These are phyloP conservation scores for Pseudognaphalium luteoalbum DNA, from an alignment of 129 eudicot genomes.

Conservation along the genomic window DNA sequence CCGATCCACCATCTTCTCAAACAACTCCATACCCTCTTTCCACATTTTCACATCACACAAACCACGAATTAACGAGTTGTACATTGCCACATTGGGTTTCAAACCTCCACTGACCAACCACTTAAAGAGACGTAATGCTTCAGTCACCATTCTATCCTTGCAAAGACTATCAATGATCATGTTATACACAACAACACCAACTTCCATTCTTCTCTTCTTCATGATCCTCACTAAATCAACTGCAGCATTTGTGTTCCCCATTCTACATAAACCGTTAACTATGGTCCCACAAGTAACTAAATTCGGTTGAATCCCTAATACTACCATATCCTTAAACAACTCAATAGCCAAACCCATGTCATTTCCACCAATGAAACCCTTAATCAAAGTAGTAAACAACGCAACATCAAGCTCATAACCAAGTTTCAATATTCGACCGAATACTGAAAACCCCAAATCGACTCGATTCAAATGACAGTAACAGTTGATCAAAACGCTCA, in stretches of 20 bases:
- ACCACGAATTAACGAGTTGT: conserved; percentile 26
- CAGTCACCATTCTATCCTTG: conserved; percentile 16
- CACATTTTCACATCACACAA: conserved; percentile 13
- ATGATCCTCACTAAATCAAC: conserved; percentile 29
- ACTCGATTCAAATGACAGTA: conserved; percentile 24
- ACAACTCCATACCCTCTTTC: conserved; percentile 19
- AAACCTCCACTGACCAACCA: conserved; percentile 6
- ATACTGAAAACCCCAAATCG: conserved; percentile 30
- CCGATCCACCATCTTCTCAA: conserved; percentile 20
- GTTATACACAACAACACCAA: conserved; percentile 24
- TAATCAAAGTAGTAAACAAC: conserved; percentile 29
- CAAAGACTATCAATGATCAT: conserved; percentile 29
- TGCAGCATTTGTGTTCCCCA: conserved; percentile 33
- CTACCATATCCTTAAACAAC: conserved; percentile 25
- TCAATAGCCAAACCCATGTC: conserved; percentile 21
- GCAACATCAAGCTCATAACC: conserved; percentile 32
- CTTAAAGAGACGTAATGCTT: conserved; percentile 21
- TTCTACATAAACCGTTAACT: conserved; percentile 44
- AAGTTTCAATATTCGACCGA: conserved; percentile 29
- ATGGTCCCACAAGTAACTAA: conserved; percentile 35
- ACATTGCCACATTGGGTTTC: conserved; percentile 17
- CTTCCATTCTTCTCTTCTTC: conserved; percentile 31
- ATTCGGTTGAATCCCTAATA: conserved; percentile 21
- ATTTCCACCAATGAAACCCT: conserved; percentile 24
- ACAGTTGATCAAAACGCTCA: conserved; percentile 23